Evolutionary conservation across 495 filamentous ascomycete species (phyloP).

Genomic region (Xylaria intraflava): DNA sequence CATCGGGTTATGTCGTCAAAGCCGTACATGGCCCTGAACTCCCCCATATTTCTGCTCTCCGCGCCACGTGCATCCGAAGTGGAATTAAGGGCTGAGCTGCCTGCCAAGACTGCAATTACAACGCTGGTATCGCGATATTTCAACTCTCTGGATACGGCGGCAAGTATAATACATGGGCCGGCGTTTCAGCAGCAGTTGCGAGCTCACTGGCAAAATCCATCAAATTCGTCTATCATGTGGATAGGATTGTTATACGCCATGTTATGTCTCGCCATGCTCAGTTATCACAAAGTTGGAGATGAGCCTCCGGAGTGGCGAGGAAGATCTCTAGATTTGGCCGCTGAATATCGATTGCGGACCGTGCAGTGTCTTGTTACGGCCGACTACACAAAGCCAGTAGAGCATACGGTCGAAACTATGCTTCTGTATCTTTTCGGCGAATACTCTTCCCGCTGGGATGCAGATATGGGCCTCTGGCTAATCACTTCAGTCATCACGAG

Average conservation of each 20-base stretch:
- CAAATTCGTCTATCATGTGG: constrained; percentile 77
- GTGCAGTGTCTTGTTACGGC: constrained; percentile 82
- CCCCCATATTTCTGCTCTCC: constrained; percentile 69
- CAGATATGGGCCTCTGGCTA: constrained; percentile 77
- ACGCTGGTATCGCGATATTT: constrained; percentile 70
- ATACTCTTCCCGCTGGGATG: constrained; percentile 68
- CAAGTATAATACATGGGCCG: constrained; percentile 77
- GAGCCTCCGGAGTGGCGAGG: constrained; percentile 79
- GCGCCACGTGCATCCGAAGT: constrained; percentile 59
- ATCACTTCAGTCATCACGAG: constrained; percentile 73
- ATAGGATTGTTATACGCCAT: constrained; percentile 82
- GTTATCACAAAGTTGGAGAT: constrained; percentile 82
- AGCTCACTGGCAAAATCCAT: constrained; percentile 79
- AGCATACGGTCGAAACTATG: constrained; percentile 83
- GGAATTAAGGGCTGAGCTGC: constrained; percentile 74
- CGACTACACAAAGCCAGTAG: constrained; percentile 82
- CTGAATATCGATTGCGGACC: constrained; percentile 70
- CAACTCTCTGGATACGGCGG: constrained; percentile 46
- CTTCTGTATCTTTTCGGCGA: constrained; percentile 80
- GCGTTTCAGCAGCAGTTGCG: constrained; percentile 85
- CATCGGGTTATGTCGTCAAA: constrained; percentile 60
- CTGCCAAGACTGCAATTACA: constrained; percentile 72
- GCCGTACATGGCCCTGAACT: constrained; percentile 49
- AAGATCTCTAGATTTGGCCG: constrained; percentile 68
- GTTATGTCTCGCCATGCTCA: constrained; percentile 84